Conservation (phyloP, 805 yeast genomes). For the Teunomyces cretensis region DNA sequence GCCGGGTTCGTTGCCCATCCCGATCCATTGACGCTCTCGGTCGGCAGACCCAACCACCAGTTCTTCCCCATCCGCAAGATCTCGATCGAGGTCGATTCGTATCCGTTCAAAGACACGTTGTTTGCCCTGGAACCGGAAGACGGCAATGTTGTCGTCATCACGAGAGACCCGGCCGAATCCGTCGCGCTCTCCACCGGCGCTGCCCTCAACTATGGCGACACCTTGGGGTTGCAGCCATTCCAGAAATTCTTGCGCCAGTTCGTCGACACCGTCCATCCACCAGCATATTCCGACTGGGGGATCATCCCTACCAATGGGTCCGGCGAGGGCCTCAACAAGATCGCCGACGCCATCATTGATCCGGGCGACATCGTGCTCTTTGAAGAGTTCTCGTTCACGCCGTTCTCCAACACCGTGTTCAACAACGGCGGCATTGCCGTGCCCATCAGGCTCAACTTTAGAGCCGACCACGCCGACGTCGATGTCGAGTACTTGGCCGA, state of each 20-base stretch:
- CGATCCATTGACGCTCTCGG: constrained; percentile 4
- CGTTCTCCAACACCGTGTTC: constrained; percentile 2
- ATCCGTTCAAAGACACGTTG: constrained; percentile 10
- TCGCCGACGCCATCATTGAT: constrained; percentile 5
- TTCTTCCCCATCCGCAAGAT: constrained; percentile 9
- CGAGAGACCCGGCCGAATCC: background rate
- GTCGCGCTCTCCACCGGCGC: background rate
- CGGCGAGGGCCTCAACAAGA: constrained; percentile 8
- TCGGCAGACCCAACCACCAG: constrained; percentile 8
- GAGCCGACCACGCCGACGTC: background rate
- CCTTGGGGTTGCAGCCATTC: constrained; percentile 2
- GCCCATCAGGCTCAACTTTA: constrained; percentile 1
- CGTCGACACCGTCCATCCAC: constrained; percentile 1
- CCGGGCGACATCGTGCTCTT: constrained; percentile 6
- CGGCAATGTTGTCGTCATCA: background rate
- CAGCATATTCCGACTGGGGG: constrained; percentile 5
- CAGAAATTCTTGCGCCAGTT: background rate
- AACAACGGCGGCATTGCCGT: constrained; percentile 5
- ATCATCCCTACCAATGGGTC: constrained; percentile 4
- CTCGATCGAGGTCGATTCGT: constrained; percentile 7
- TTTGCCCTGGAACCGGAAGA: background rate
- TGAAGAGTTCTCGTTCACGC: constrained; percentile 9
- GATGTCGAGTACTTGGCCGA: constrained; percentile 5
- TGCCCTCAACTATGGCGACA: constrained; percentile 5
- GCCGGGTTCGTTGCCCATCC: constrained; percentile 9